Base-by-base conservation (phyloP, 1,284 basidiomycete species). In the Athelia psychrophila region DNA sequence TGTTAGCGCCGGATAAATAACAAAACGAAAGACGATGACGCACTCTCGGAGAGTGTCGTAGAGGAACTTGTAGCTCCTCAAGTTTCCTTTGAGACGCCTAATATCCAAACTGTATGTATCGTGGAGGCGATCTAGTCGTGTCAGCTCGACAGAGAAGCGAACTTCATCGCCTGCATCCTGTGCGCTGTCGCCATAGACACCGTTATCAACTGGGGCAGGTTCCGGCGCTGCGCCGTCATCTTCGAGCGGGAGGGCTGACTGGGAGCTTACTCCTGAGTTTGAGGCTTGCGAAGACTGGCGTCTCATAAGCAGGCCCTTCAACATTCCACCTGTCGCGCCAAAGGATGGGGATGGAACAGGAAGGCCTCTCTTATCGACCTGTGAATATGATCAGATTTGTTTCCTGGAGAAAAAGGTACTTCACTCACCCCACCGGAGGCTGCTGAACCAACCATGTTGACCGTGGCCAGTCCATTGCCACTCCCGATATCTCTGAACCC, bases 41-140 rank as follows among this genome's bases (percentile, higher is more conserved):
- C 69, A 95, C 92, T 89, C 83, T 77, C 92, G 79, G 63, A 94
- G 75, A 51, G 84, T 88, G 75, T 95, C 91, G 68, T 97, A 96
- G 69, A 97, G 78, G 69, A 91, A 95, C 73, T 95, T 95, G 76
- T 95, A 98, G 69, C 89, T 93, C 75, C 92, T 84, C 60, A 95
- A 75, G 64, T 91, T 89, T n/a, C 95, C 95, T 70, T 95, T 94
- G 64, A 96, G 69, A 56, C 95, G 76, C 60, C 95, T 84, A 67
- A 97, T 88, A 73, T 95, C 94, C 60, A 98, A 76, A 66, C 87
- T 88, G 66, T 89, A 93, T 42, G 92, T 90, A 61, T 91, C 91
- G 59, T 88, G 89, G 63, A 97, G 76, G 55, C 93, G 83, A 68
- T 92, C 90, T 63, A 97, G 79, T 58, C 88, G 77, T 46, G 93